Evolutionary conservation across 2,329 filamentous ascomycete genomes (phyloP).

Genomic region (Cladosporium sp.): DNA sequence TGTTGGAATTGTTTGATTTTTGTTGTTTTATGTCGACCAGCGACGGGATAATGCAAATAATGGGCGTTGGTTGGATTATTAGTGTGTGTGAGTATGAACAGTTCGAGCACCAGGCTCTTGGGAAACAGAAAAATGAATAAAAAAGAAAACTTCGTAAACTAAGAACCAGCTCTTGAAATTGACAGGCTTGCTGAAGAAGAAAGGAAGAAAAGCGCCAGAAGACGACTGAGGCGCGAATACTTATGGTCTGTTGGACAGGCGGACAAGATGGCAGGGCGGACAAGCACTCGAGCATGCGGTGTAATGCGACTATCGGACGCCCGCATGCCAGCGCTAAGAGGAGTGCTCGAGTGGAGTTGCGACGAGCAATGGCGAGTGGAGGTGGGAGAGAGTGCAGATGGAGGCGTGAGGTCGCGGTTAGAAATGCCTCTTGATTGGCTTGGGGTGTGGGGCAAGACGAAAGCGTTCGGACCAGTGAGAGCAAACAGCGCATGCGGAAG

Average conservation of each 20-base stretch:
- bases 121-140: conserved; percentile 33
- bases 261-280: conserved; percentile 10
- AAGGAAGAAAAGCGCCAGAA: conserved; percentile 20
- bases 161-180: conserved; percentile 47
- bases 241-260: conserved; percentile 2
- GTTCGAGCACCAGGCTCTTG: conserved; percentile 45
- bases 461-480: conserved; percentile 1
- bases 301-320: conserved; percentile 17
- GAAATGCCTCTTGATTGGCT: not conserved
- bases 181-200: conserved; percentile 49
- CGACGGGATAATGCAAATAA: conserved; percentile 34
- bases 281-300: conserved; percentile 7
- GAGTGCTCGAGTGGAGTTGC: conserved; percentile 5
- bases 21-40: conserved; percentile 28
- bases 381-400: conserved; percentile 9
- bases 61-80: conserved; percentile 19
- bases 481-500: not conserved
- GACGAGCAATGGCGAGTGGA: not conserved
- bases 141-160: conserved; percentile 38
- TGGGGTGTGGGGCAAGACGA: not conserved
- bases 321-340: conserved; percentile 16
- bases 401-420: conserved; percentile 14
- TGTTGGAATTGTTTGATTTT: conserved; percentile 28
- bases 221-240: conserved; percentile 6
- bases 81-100: conserved; percentile 19